A percentile compares a stretch with the other conserved stretches of the same genome.
Conservation (phyloP, 805 yeast species). For the Pichia californica region DNA sequence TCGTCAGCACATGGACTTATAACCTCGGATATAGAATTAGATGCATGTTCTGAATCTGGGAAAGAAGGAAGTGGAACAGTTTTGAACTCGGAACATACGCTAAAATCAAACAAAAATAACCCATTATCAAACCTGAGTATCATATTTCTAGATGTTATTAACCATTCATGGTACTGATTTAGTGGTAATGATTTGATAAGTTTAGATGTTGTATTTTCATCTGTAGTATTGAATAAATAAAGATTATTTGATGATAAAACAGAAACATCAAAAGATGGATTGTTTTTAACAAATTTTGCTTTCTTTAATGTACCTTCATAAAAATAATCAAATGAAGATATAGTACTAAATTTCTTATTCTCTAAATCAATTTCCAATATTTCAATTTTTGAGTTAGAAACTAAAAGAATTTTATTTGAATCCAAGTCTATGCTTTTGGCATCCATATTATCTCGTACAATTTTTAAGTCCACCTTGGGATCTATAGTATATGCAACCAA, state of each 20-base stretch:
- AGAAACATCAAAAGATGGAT: slow-evolving; percentile 15
- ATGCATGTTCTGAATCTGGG: neutral
- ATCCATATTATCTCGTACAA: neutral
- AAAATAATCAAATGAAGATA: slow-evolving; percentile 12
- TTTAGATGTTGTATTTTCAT: neutral
- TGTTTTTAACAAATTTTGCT: slow-evolving; percentile 16
- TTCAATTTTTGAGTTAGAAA: slow-evolving; percentile 15
- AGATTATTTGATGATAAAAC: slow-evolving; percentile 21
- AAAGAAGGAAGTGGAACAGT: slow-evolving; percentile 12
- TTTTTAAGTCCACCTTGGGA: neutral
- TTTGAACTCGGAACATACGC: slow-evolving; percentile 13
- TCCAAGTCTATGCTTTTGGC: slow-evolving; percentile 8
- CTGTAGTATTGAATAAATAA: slow-evolving; percentile 14
- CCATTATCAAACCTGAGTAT: slow-evolving; percentile 17
- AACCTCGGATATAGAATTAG: neutral
- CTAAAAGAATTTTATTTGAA: slow-evolving; percentile 16
- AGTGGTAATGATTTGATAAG: slow-evolving; percentile 14
- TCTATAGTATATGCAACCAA: slow-evolving; percentile 13
- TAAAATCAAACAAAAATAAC: slow-evolving; percentile 1
- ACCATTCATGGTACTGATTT: slow-evolving; percentile 15
- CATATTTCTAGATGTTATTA: slow-evolving; percentile 19
- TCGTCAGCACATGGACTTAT: slow-evolving; percentile 19
- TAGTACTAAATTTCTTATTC: slow-evolving; percentile 9
- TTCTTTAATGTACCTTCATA: slow-evolving; percentile 14
- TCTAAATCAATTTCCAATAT: slow-evolving; percentile 14